Conservation (phyloP, 2,329 filamentous ascomycete species). For the Cryphonectria parasitica region DNA sequence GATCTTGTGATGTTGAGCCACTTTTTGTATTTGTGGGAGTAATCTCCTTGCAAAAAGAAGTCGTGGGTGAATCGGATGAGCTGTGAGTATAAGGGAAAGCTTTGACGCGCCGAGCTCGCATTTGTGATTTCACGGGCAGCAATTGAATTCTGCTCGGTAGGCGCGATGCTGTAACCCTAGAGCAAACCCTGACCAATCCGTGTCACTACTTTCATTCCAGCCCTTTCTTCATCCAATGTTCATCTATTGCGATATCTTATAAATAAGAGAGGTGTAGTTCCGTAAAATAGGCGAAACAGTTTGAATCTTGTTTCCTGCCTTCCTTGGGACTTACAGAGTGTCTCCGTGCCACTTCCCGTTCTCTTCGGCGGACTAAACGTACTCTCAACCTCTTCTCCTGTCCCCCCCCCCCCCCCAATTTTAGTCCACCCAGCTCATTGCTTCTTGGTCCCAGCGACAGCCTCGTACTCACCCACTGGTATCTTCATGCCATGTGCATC, state of each 20-base stretch:
- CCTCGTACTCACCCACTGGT: slow-evolving; percentile 26
- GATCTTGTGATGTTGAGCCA: neutral
- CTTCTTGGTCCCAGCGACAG: neutral
- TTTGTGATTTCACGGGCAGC: neutral
- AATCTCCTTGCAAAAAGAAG: neutral
- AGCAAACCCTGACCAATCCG: neutral
- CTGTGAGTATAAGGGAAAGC: neutral
- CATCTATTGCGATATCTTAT: neutral
- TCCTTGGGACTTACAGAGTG: neutral
- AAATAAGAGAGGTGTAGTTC: neutral
- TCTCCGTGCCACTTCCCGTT: neutral
- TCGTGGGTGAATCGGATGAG: neutral
- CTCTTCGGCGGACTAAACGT: neutral
- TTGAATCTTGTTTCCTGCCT: neutral
- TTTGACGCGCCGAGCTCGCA: neutral
- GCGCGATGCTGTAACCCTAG: neutral
- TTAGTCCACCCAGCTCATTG: no score
- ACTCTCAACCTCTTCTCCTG: neutral
- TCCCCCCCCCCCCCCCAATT: neutral
- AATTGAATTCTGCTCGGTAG: neutral
- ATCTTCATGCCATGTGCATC: slow-evolving; percentile 67
- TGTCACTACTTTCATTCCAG: neutral
- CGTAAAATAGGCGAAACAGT: neutral
- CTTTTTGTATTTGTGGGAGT: neutral
- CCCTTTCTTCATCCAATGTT: neutral